Conservation (phyloP, 192 early-diverging fungal genomes). For the Coemansia nantahalensis region DNA sequence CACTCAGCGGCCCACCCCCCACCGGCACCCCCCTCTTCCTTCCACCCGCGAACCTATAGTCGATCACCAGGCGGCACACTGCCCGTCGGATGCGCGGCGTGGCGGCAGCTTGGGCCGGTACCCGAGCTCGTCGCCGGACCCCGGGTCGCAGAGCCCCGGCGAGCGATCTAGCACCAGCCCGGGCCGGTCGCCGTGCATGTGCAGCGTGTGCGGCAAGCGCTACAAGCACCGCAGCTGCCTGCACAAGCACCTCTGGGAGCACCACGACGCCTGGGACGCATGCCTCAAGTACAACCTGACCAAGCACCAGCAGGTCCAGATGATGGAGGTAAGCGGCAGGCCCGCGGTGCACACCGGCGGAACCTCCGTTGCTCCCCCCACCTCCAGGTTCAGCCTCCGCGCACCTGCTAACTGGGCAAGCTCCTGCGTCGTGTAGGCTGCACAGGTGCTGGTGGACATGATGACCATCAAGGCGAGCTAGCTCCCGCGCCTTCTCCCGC, state of each 20-base stretch:
- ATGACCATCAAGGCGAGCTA: slow-evolving; percentile 34
- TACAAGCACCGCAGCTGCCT: slow-evolving; percentile 64
- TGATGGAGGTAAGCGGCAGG: slow-evolving; percentile 58
- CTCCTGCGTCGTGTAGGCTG: slow-evolving; percentile 38
- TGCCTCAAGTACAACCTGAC: slow-evolving; percentile 63
- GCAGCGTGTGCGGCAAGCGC: slow-evolving; percentile 58
- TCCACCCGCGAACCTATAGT: slow-evolving; percentile 12
- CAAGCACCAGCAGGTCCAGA: slow-evolving; percentile 65
- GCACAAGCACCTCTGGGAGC: slow-evolving; percentile 63
- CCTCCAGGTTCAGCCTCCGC: not conserved
- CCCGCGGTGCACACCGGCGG: not conserved
- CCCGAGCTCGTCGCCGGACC: slow-evolving; percentile 40
- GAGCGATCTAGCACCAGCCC: slow-evolving; percentile 45
- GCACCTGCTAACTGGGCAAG: not conserved
- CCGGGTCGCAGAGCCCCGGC: slow-evolving; percentile 31
- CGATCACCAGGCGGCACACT: slow-evolving; percentile 12
- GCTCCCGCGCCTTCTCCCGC: not conserved
- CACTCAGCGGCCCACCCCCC: slow-evolving; percentile 1
- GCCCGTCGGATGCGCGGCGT: slow-evolving; percentile 14
- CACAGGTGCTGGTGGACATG: slow-evolving; percentile 56
- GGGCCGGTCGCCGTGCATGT: slow-evolving; percentile 49
- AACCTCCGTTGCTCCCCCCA: not conserved
- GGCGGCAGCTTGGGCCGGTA: slow-evolving; percentile 36
- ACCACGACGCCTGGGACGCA: slow-evolving; percentile 61
- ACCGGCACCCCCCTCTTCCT: not conserved